Evolutionary conservation across 768 basidiomycete genomes (phyloP).

Genomic region (Naematelia encephala): DNA sequence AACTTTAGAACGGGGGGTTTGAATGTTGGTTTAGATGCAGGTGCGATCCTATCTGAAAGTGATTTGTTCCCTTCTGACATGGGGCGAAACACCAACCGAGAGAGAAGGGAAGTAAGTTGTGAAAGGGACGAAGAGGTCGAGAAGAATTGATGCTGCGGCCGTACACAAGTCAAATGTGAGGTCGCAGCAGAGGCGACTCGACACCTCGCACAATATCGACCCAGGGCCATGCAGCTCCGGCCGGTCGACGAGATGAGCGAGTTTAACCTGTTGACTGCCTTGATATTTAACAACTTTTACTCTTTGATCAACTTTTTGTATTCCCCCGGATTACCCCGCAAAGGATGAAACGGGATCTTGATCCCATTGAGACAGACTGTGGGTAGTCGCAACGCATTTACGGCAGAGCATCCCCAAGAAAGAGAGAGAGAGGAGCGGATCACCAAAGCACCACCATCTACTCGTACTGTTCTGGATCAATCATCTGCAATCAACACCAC

Average conservation of each 20-base stretch:
- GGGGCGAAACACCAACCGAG: not conserved
- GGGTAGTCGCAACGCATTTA: no score
- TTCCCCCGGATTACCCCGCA: no score
- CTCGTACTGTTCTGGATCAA: no score
- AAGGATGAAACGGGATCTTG: no score
- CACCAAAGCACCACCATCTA: no score
- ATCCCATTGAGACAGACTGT: no score
- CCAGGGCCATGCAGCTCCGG: not conserved
- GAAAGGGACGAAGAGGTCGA: not conserved
- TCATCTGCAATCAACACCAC: no score
- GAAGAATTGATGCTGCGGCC: not conserved
- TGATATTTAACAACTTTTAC: no score
- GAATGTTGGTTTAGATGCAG: not conserved
- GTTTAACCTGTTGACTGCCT: not conserved
- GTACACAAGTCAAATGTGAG: not conserved
- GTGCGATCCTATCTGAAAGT: not conserved
- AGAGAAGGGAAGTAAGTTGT: not conserved
- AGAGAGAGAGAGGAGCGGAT: no score
- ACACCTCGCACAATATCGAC: not conserved
- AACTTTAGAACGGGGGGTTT: constrained; percentile 12
- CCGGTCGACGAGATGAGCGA: no score
- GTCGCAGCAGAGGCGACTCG: not conserved
- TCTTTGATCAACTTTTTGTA: no score
- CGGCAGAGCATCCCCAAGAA: no score
- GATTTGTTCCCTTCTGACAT: not conserved